Percentiles rank a stretch among this genome's conserved stretches.
These are phyloP conservation scores for Ormosia emarginata DNA, from an alignment of 306 rosid species.

Conservation along the genomic window DNA sequence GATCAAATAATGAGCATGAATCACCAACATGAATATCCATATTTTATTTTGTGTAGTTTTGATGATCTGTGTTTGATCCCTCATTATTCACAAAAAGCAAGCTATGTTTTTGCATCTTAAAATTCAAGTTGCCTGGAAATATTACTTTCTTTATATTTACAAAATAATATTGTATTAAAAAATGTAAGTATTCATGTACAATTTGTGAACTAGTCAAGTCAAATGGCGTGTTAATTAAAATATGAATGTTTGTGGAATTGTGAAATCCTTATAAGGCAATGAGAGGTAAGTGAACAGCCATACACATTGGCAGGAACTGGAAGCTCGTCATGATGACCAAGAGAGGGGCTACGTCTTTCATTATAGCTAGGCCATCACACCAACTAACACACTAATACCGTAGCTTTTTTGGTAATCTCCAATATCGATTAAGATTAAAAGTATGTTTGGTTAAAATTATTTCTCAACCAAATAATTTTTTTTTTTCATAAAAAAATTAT, in stretches of 20 bases:
- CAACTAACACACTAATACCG: not conserved
- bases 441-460: too few relatives aligned
- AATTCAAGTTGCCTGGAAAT: not conserved
- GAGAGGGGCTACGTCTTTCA: not conserved
- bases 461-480: too few relatives aligned
- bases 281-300: not conserved
- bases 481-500: too few relatives aligned
- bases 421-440: not conserved
- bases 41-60: not conserved
- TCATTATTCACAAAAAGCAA: not conserved
- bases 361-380: not conserved
- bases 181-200: not conserved
- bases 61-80: not conserved
- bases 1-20: too few relatives aligned
- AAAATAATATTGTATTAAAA: not conserved
- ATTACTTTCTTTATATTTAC: not conserved
- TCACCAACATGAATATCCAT: too few relatives aligned
- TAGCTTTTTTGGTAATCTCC: not conserved
- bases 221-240: not conserved
- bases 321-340: not conserved
- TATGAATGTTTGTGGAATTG: not conserved
- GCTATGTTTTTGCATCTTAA: not conserved
- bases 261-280: not conserved
- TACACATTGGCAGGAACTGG: not conserved
- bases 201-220: not conserved